A percentile compares a stretch with the other conserved stretches of the same genome.
Evolutionary conservation across 2,329 filamentous ascomycete genomes (phyloP).

Genomic region (Fusarium drepaniforme): DNA sequence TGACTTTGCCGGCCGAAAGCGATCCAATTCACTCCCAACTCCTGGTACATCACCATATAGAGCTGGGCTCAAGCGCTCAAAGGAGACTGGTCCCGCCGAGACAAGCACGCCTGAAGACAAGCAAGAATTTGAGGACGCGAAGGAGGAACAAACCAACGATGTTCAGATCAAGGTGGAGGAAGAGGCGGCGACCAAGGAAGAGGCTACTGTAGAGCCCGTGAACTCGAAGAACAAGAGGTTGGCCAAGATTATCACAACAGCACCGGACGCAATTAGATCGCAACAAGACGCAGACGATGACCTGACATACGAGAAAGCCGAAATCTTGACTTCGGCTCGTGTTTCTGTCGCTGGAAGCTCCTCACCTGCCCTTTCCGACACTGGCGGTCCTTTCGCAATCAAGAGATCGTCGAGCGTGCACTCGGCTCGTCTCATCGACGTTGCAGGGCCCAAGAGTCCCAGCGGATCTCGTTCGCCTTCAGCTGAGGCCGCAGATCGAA

Average conservation of each 20-base stretch:
- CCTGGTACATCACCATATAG: conserved; percentile 41
- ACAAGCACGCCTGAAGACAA: conserved; percentile 10
- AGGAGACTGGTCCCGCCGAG: conserved; percentile 16
- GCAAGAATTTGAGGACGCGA: conserved; percentile 14
- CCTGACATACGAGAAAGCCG: conserved; percentile 65
- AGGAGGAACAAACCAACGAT: conserved; percentile 9
- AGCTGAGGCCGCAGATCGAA: conserved; percentile 58
- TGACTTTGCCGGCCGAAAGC: conserved; percentile 50
- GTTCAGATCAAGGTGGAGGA: conserved; percentile 12
- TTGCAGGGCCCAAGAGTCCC: conserved; percentile 64
- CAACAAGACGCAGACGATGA: conserved; percentile 52
- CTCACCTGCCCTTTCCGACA: conserved; percentile 63
- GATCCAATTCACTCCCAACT: conserved; percentile 45
- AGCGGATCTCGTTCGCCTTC: conserved; percentile 62
- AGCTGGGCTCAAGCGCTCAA: conserved; percentile 18
- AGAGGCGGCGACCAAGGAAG: conserved; percentile 16
- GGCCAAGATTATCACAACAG: conserved; percentile 42
- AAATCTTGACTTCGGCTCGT: conserved; percentile 68
- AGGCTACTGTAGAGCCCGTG: conserved; percentile 16
- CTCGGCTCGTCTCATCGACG: conserved; percentile 70
- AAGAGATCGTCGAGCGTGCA: conserved; percentile 61
- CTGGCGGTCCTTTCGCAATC: conserved; percentile 53
- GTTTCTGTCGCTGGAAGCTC: conserved; percentile 66
- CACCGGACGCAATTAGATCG: conserved; percentile 16
- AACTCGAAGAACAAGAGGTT: conserved; percentile 36